Conservation (phyloP, 169 alveolate genomes). For the Plasmodium knowlesi region DNA sequence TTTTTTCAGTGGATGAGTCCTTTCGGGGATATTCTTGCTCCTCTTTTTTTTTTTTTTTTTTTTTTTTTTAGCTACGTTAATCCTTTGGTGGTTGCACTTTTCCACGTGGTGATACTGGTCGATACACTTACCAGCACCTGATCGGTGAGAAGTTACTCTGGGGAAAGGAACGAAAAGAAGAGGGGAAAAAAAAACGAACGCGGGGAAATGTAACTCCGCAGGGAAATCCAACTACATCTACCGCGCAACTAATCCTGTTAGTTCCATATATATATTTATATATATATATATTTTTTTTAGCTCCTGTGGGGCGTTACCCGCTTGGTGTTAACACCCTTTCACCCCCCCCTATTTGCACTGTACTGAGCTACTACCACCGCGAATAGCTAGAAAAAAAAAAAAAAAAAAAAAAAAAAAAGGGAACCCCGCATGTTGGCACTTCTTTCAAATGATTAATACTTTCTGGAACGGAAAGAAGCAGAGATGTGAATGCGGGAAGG, state of each 20-base stretch:
- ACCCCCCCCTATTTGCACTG: background rate
- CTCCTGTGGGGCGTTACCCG: background rate
- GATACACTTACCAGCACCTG: background rate
- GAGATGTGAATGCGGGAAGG: background rate
- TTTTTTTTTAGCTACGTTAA: background rate
- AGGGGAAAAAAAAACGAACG: no score
- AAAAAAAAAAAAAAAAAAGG: background rate
- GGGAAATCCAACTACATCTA: background rate
- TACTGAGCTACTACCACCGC: background rate
- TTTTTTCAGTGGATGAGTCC: background rate
- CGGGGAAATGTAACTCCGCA: background rate
- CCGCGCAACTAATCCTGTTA: background rate
- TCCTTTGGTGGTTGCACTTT: background rate
- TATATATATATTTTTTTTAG: no score
- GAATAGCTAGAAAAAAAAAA: background rate
- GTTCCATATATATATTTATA: no score
- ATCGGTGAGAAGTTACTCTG: background rate
- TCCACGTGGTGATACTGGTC: background rate
- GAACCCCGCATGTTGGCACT: background rate
- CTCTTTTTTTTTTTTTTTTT: no score
- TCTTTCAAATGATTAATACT: background rate
- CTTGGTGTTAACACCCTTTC: background rate
- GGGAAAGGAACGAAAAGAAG: background rate
- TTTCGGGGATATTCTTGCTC: background rate
- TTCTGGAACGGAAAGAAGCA: background rate